Evolutionary conservation across 1,284 basidiomycete species (phyloP), one percentile per base, ranked within the genome.

Genomic region (Ceratobasidium sp.): DNA sequence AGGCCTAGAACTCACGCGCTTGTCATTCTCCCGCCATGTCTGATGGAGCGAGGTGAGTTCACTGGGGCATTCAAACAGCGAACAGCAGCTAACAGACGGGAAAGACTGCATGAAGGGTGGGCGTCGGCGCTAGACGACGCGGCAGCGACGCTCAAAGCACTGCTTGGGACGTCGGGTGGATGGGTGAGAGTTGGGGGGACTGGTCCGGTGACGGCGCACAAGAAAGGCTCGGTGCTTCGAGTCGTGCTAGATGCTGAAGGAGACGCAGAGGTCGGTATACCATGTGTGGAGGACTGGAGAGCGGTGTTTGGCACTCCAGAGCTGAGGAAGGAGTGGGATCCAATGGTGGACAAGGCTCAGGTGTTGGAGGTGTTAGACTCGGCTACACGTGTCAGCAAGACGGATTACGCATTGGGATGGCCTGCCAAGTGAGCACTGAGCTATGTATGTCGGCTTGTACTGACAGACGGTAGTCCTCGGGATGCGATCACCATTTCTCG

Each of bases 401-500:
- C 95, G 0, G 93, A 95, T 79, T 98, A 94, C 81, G 90, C 90
- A 6, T 83, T 98, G 8, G 98, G 97, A 0, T 98, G 97, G 97
- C 97, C 97, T 74, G 95, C 95, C 72, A 97, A 92, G 93, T 96
- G 80, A 81, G 92, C 86, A 34, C 51, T 49, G 78, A 79, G 53
- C 75, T 81, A 27, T 77, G 79, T 65, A 79, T 16, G 37, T 3
- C 78, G 77, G 75, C 77, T 78, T 46, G 59, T 77, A 39, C 34
- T 58, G 34, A 34, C 27, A 27, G 34, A 54, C 14, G 4, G 13
- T 78, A 98, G 94, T 78, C 93, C 96, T 7, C 86, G 96, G 78
- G 96, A 98, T 80, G 89, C 94, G n/a, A 92, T 98, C 43, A 95
- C 94, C 13, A 96, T 98, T 77, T 93, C 94, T 68, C 90, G 93